Base-by-base conservation (phyloP, 73 alveolate genomes). In the Symbiodinium natans region DNA sequence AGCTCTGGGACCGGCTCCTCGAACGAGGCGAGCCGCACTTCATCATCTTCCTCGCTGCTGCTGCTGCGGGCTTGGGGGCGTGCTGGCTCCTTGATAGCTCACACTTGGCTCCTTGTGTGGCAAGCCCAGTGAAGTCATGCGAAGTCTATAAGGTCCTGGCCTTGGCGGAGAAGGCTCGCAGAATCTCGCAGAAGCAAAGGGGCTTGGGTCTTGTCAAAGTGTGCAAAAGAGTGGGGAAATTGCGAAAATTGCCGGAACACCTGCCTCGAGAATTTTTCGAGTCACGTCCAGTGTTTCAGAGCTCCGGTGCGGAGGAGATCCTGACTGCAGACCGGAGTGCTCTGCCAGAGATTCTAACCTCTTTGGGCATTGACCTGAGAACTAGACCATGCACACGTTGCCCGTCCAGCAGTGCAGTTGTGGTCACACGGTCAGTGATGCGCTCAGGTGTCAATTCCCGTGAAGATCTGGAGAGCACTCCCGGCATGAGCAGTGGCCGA, bases 301-400 rank as follows among this genome's bases (percentile, higher is more conserved):
- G n/a, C n/a, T n/a, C n/a, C n/a, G n/a, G n/a, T n/a, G n/a, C n/a
- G 52, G 73, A 90, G 97, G 77, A 82, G 43, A 90, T 90, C 87
- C 52, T 90, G 74, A 63, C 23, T 8, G 97, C 97, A 5, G 97
- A 90, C 23, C 97, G 97, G 33, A 90, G 97, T 52, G 80, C 87
- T 27, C 52, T 90, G 77, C 97, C 97, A 1, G 97, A 90, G 97
- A 90, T 90, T 40, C 83, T 90, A 54, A 90, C 97, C 73, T 90
- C 97, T 11, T 75, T 90, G 43, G 97, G 95, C 48, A 17, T 5
- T 46, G 75, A 42, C 34, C 77, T 63, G 36, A 63, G 77, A 27
- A 1, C 31, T 27, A 6, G 59, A 46, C 59, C 6, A 9, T 46
- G 59, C 21, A 6, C 59, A 9, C 13, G 59, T 46, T 46, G 59